Percentiles rank a stretch among this genome's conserved stretches.
Conservation (phyloP, 2,329 filamentous ascomycete species). For the Tolypocladium endophyticum region DNA sequence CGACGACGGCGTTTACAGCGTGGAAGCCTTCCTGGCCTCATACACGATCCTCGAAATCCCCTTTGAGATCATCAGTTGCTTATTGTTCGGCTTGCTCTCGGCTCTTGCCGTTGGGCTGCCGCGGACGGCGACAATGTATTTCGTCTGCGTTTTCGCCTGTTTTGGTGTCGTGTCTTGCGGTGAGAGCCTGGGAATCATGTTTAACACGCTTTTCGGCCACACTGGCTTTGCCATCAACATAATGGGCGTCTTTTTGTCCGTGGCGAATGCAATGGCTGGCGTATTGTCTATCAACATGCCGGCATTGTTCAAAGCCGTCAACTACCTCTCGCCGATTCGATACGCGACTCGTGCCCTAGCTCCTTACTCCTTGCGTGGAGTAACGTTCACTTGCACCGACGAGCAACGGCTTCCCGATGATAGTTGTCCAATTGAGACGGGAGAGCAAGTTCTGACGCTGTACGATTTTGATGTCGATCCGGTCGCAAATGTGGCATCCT, state of each 20-base stretch:
- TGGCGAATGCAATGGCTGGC: constrained; percentile 62
- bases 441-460: constrained; percentile 54
- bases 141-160: constrained; percentile 55
- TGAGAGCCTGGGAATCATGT: constrained; percentile 68
- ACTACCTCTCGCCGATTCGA: constrained; percentile 62
- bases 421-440: constrained; percentile 52
- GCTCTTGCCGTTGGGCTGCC: constrained; percentile 57
- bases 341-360: constrained; percentile 59
- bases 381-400: constrained; percentile 53
- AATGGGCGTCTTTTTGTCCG: constrained; percentile 57
- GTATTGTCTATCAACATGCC: constrained; percentile 63
- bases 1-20: constrained; percentile 61
- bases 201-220: constrained; percentile 65
- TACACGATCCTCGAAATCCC: constrained; percentile 63
- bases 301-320: constrained; percentile 52
- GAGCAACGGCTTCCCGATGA: constrained; percentile 49
- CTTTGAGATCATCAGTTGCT: constrained; percentile 55
- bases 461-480: constrained; percentile 57
- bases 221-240: constrained; percentile 69
- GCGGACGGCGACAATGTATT: constrained; percentile 53
- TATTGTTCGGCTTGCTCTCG: constrained; percentile 55
- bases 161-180: constrained; percentile 67
- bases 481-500: constrained; percentile 47
- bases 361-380: constrained; percentile 49
- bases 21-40: constrained; percentile 59